Conservation (phyloP, 371 early-diverging fungal species). For the Mucor sp. region DNA sequence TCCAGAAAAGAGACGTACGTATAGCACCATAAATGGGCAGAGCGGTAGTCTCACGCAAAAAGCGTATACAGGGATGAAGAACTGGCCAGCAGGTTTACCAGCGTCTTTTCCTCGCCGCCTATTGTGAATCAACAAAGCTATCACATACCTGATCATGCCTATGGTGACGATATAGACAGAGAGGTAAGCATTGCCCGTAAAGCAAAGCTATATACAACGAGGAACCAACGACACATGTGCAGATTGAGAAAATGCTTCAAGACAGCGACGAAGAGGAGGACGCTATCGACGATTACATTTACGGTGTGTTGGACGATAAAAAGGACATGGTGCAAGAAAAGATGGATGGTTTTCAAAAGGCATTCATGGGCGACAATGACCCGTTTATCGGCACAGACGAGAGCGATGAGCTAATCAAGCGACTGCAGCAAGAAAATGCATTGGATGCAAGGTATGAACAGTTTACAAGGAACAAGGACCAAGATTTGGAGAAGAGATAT, state of each 20-base stretch:
- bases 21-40: background rate
- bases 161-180: conserved; percentile 12
- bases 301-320: conserved; percentile 1
- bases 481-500: conserved; percentile 42
- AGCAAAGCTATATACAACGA: too few species aligned
- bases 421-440: conserved; percentile 38
- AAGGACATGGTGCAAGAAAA: conserved; percentile 4
- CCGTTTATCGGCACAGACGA: conserved; percentile 34
- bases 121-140: conserved; percentile 20
- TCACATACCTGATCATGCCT: conserved; percentile 20
- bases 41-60: background rate
- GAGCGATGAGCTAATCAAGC: conserved; percentile 35
- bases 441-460: conserved; percentile 48
- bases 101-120: conserved; percentile 30
- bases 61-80: conserved; percentile 27
- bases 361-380: conserved; percentile 24
- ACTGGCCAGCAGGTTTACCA: conserved; percentile 31
- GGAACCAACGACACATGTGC: background rate
- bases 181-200: too few species aligned
- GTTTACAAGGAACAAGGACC: conserved; percentile 32
- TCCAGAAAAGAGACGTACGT: conserved; percentile 1
- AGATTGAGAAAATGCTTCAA: conserved; percentile 23
- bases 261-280: conserved; percentile 25
- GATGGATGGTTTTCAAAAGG: conserved; percentile 15
- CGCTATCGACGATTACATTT: conserved; percentile 21